These are phyloP conservation scores for Ustilago bromivora DNA, from an alignment of 1,284 basidiomycete genomes.

Conservation along the genomic window DNA sequence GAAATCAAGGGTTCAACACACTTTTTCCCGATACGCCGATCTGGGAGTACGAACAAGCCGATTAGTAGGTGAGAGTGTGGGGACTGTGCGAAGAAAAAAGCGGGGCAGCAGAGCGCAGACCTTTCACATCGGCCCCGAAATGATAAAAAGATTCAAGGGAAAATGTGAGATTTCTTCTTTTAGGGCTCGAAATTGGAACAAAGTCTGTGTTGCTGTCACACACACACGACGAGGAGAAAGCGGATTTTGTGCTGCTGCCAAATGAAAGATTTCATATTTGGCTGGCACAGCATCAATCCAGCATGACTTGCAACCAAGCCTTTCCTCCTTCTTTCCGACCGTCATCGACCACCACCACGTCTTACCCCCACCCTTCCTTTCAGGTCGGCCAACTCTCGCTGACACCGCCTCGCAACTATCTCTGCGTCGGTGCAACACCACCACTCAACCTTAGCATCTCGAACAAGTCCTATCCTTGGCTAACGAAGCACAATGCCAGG, in stretches of 20 bases:
- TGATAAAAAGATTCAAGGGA: slow-evolving; percentile 17
- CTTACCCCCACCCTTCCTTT: slow-evolving; percentile 5
- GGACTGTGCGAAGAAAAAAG: neutral
- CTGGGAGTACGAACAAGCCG: no score
- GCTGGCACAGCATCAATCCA: neutral
- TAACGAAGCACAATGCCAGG: slow-evolving; percentile 58
- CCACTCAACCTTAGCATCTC: neutral
- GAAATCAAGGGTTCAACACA: slow-evolving; percentile 9
- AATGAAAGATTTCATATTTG: slow-evolving; percentile 16
- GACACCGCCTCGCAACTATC: neutral
- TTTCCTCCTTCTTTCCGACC: slow-evolving; percentile 11
- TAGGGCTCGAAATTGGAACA: slow-evolving; percentile 9
- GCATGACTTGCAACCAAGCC: neutral
- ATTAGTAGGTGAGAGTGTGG: slow-evolving; percentile 1
- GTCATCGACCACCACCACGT: slow-evolving; percentile 32
- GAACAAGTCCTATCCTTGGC: neutral
- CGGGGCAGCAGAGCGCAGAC: slow-evolving; percentile 4
- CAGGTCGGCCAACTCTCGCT: neutral
- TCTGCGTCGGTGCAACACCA: neutral
- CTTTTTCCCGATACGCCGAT: neutral
- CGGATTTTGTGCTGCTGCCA: neutral
- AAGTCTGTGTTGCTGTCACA: neutral
- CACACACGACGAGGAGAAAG: neutral
- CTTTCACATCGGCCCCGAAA: slow-evolving; percentile 20
- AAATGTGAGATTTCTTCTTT: slow-evolving; percentile 2